Base-by-base conservation (phyloP, 257 asterid genomes). In the Orobanche coerulescens region DNA sequence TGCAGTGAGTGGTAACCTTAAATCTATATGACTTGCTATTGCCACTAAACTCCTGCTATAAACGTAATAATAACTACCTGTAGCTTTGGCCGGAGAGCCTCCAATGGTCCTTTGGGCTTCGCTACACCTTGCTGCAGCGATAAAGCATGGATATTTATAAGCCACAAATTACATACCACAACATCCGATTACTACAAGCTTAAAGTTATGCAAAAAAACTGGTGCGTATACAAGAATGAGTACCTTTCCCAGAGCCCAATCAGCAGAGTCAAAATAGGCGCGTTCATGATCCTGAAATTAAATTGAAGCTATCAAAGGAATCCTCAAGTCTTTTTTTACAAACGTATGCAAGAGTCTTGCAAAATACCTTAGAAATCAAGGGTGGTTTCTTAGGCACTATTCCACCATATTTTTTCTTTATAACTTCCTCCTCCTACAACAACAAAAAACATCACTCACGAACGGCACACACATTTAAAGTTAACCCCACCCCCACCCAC, bases 191-290 rank as follows among this genome's bases (percentile, higher is more conserved):
- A 15, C 40, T 18, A 65, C 15, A 28, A 58, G 37, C 50, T 47
- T 55, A 9, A 39, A n/a, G 28, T 39, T 65, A n/a, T 8, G 43
- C 44, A 58, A 28, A 49, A 58, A 55, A 22, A 20, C 9, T 28
- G 33, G 15, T 25, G 62, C 24, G 40, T 28, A 50, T 34, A 69
- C 15, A 28, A 67, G 63, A 48, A 14, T 15, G 44, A 68, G 23
- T 77, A 93, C 99, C 99, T 93, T 93, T 53, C 95, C 95, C 73
- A 93, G 76, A 75, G 99, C 99, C 99, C 99, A 93, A 65, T 93
- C 99, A 75, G 99, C 99, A 73, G 99, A 93, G 76, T 93, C 99
- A 71, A 93, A 93, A 77, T 83, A 93, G 49, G 99, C 99, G 58
- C 97, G 97, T 61, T 93, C 99, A 39, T 93, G 99, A 73, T 93